phyloP scores from a whole-genome alignment of 805 yeast species.

The Candida xiaguanensis region DNA sequence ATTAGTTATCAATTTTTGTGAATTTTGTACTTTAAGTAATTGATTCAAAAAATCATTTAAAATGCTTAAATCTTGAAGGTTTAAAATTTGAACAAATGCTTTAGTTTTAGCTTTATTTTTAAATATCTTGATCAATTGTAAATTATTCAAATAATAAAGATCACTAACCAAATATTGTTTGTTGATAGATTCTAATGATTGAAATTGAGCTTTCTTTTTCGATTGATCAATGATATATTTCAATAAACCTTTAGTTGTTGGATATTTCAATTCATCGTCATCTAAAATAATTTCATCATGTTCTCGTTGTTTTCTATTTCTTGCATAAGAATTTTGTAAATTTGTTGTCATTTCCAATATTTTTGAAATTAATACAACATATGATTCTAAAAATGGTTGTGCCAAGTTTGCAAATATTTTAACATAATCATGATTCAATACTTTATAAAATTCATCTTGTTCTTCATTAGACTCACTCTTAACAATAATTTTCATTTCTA shows the following conservation, averaged over 20 bases:
- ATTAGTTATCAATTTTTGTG: conserved; percentile 12
- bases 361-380: conserved; percentile 13
- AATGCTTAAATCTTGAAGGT: conserved; percentile 24
- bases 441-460: conserved; percentile 15
- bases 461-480: conserved; percentile 8
- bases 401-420: conserved; percentile 25
- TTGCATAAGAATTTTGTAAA: conserved; percentile 7
- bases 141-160: conserved; percentile 34
- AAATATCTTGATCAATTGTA: conserved; percentile 31
- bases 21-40: conserved; percentile 12
- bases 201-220: conserved; percentile 17
- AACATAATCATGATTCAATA: conserved; percentile 21
- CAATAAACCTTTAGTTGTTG: conserved; percentile 30
- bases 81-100: conserved; percentile 34
- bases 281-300: conserved; percentile 10
- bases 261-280: conserved; percentile 21
- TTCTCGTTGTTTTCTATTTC: conserved; percentile 6
- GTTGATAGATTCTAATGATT: conserved; percentile 35
- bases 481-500: conserved; percentile 12
- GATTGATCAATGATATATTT: conserved; percentile 21
- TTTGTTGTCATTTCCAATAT: conserved; percentile 8
- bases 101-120: conserved; percentile 40
- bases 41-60: conserved; percentile 20
- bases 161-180: conserved; percentile 40
- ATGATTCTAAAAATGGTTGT: conserved; percentile 33